Percentiles rank a stretch among this genome's conserved stretches.
Evolutionary conservation across 176 grass and related monocot species (phyloP).

Genomic region (Bromus sterilis): DNA sequence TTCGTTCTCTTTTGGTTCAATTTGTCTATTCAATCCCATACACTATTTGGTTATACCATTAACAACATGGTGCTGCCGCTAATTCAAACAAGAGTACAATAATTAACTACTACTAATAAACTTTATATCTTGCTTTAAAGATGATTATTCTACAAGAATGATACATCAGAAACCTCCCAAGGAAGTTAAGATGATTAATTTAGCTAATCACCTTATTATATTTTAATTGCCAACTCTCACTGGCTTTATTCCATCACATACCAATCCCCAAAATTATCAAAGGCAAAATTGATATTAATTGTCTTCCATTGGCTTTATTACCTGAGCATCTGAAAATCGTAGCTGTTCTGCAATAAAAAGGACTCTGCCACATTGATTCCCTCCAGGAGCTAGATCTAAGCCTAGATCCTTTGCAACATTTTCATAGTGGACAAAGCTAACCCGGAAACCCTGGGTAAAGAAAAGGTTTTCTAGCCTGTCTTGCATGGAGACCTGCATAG

Average conservation of each 20-base stretch:
- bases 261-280: not conserved
- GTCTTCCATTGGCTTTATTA: conserved; percentile 27
- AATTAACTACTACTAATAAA: not conserved
- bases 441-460: conserved; percentile 49
- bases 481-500: conserved; percentile 33
- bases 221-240: not conserved
- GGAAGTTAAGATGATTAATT: not conserved
- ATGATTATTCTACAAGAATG: not conserved
- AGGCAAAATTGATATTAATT: not conserved
- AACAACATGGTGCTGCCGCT: not conserved
- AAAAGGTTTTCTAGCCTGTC: conserved; percentile 59
- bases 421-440: conserved; percentile 40
- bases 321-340: conserved; percentile 83
- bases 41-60: not conserved
- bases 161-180: not conserved
- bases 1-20: not conserved
- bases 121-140: not conserved
- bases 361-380: conserved; percentile 7
- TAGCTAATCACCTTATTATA: not conserved
- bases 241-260: not conserved
- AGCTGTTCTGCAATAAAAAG: conserved; percentile 82
- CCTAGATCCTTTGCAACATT: conserved; percentile 38
- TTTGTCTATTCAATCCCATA: not conserved
- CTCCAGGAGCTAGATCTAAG: conserved; percentile 25
- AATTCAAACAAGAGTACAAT: not conserved